Evolutionary conservation across 805 yeast genomes (phyloP).

Genomic region (Cyberlindnera amylophila): DNA sequence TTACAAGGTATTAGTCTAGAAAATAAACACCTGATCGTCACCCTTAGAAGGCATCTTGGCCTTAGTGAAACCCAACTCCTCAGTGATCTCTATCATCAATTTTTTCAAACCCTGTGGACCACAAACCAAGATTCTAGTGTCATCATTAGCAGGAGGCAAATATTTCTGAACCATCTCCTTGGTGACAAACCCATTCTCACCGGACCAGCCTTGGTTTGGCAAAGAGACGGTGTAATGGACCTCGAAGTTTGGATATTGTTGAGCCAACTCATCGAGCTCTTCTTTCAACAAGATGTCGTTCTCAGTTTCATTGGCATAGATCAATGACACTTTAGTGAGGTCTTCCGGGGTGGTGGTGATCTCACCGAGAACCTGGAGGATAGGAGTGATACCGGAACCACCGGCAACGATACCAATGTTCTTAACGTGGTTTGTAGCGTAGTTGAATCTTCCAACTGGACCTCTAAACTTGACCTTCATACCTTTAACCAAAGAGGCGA

Average conservation of each 20-base stretch:
- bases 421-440: constrained; percentile 54
- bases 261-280: constrained; percentile 68
- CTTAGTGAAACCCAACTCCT: constrained; percentile 55
- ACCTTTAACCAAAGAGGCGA: constrained; percentile 63
- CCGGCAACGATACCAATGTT: constrained; percentile 74
- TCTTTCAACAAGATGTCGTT: constrained; percentile 70
- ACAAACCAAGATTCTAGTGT: constrained; percentile 63
- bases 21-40: constrained; percentile 57
- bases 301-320: constrained; percentile 72
- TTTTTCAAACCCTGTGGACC: constrained; percentile 73
- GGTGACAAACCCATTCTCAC: constrained; percentile 56
- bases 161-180: constrained; percentile 51
- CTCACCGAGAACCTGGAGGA: constrained; percentile 72
- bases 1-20: constrained; percentile 33
- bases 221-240: constrained; percentile 55
- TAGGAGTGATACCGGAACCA: constrained; percentile 89
- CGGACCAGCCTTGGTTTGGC: constrained; percentile 52
- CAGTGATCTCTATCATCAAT: constrained; percentile 44
- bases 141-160: constrained; percentile 46
- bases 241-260: constrained; percentile 56
- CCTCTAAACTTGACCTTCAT: constrained; percentile 70
- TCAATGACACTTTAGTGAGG: constrained; percentile 52
- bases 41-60: constrained; percentile 43
- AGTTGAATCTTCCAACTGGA: constrained; percentile 71
- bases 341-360: constrained; percentile 69